A percentile compares a stretch with the other conserved stretches of the same genome.
These are phyloP conservation scores for Hymenoscyphus albidus DNA, from an alignment of 2,329 filamentous ascomycete species.

Conservation along the genomic window DNA sequence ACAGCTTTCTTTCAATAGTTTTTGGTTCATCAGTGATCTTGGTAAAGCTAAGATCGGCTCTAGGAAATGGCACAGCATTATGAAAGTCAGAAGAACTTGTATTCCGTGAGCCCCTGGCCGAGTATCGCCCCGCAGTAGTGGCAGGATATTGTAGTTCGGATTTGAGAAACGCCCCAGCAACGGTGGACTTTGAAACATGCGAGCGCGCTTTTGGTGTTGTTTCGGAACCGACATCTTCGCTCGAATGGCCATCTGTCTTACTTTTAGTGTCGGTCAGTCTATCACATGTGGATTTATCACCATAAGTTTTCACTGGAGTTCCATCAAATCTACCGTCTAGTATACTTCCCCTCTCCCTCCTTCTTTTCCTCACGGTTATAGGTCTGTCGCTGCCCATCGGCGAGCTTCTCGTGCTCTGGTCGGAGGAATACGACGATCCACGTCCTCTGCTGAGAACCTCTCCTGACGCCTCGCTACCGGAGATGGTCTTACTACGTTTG, in stretches of 20 bases:
- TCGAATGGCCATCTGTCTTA: neutral
- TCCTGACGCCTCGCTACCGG: conserved; percentile 25
- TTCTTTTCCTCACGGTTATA: conserved; percentile 32
- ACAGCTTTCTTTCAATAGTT: conserved; percentile 25
- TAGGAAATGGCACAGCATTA: conserved; percentile 2
- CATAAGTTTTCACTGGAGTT: neutral
- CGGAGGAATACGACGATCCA: conserved; percentile 22
- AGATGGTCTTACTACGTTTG: conserved; percentile 39
- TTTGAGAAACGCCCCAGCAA: conserved; percentile 29
- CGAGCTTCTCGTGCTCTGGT: conserved; percentile 30
- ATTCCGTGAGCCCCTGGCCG: conserved; percentile 19
- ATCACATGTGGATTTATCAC: neutral
- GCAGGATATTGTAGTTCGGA: conserved; percentile 24
- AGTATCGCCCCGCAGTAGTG: conserved; percentile 20
- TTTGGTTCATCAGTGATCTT: conserved; percentile 15
- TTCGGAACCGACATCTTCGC: conserved; percentile 21
- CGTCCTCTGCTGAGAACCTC: conserved; percentile 24
- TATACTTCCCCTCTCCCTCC: conserved; percentile 23
- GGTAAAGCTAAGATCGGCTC: conserved; percentile 1
- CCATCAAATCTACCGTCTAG: conserved; percentile 21
- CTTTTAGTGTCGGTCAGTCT: neutral
- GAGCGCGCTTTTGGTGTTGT: conserved; percentile 28
- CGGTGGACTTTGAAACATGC: conserved; percentile 22
- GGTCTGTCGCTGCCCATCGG: conserved; percentile 27
- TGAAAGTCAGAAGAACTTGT: conserved; percentile 12